phyloP scores from a whole-genome alignment of 306 rosid genomes.

The Betula pendula region DNA sequence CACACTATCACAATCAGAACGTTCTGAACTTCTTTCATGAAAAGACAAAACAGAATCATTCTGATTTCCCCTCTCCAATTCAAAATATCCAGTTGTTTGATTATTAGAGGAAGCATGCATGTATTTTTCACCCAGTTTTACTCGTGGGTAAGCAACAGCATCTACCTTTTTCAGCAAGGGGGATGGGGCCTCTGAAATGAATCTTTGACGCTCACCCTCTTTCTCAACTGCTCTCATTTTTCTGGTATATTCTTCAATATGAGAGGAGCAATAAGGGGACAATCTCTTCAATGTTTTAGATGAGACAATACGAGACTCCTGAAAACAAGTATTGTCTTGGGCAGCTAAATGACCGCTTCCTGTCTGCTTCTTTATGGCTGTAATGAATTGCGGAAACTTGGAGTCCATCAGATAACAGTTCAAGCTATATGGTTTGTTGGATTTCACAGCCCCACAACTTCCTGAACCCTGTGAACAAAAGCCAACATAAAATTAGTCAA shows the following conservation, averaged over 20 bases:
- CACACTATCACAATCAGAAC: conserved; percentile 51
- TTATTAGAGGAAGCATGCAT: conserved; percentile 52
- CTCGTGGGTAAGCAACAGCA: conserved; percentile 66
- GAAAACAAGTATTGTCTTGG: conserved; percentile 33
- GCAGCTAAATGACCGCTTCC: conserved; percentile 34
- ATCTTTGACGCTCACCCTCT: conserved; percentile 33
- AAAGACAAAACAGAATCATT: conserved; percentile 35
- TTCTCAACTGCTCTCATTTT: conserved; percentile 53
- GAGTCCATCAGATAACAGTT: conserved; percentile 28
- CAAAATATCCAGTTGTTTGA: conserved; percentile 42
- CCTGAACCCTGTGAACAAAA: conserved; percentile 38
- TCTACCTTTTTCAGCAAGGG: conserved; percentile 62
- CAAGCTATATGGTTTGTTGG: conserved; percentile 24
- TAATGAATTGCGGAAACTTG: conserved; percentile 28
- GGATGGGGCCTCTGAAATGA: conserved; percentile 27
- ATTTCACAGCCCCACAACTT: conserved; percentile 29
- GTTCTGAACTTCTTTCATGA: conserved; percentile 50
- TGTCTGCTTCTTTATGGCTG: conserved; percentile 19
- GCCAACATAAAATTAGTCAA: conserved; percentile 20
- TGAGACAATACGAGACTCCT: conserved; percentile 41
- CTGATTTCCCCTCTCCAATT: conserved; percentile 37
- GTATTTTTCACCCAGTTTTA: conserved; percentile 60
- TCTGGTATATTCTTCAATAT: conserved; percentile 43
- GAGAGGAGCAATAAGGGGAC: conserved; percentile 39
- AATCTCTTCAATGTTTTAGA: conserved; percentile 57